These are phyloP conservation scores for Clitoria ternatea DNA, from an alignment of 306 rosid species.

Conservation along the genomic window DNA sequence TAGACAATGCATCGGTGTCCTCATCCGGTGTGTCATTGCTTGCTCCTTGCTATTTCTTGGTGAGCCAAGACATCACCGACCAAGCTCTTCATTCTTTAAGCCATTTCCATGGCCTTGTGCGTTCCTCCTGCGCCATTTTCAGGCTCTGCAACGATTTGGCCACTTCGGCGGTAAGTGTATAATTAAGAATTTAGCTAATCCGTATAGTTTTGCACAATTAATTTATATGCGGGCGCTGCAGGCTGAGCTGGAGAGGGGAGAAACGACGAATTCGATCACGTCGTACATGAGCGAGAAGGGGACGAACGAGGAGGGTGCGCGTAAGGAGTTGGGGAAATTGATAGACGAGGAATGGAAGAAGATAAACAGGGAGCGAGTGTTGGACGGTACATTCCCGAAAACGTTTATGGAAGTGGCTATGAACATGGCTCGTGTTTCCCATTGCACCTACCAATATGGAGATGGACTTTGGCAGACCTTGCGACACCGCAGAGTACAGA, in stretches of 20 bases:
- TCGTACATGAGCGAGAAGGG: slow-evolving; percentile 20
- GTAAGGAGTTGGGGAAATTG: not conserved
- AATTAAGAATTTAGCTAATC: not conserved
- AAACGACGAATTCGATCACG: slow-evolving; percentile 33
- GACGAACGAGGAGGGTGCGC: slow-evolving; percentile 19
- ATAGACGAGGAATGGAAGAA: slow-evolving; percentile 39
- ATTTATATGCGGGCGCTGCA: not conserved
- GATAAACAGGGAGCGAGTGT: slow-evolving; percentile 24
- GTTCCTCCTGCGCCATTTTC: slow-evolving; percentile 34
- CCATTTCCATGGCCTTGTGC: slow-evolving; percentile 23
- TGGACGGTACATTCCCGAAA: slow-evolving; percentile 6
- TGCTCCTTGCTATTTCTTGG: slow-evolving; percentile 27
- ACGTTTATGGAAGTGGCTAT: slow-evolving; percentile 17
- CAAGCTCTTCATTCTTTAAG: slow-evolving; percentile 13
- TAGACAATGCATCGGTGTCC: slow-evolving; percentile 37
- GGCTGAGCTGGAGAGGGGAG: slow-evolving; percentile 47
- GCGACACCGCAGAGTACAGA: slow-evolving; percentile 4
- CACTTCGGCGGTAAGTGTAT: slow-evolving; percentile 16
- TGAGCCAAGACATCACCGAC: slow-evolving; percentile 8
- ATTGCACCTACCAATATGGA: slow-evolving; percentile 39
- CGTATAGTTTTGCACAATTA: too few species aligned
- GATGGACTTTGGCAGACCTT: slow-evolving; percentile 44
- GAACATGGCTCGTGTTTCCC: slow-evolving; percentile 35
- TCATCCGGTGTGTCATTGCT: slow-evolving; percentile 26
- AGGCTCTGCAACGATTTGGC: slow-evolving; percentile 43